Conservation (phyloP, 2,329 filamentous ascomycete species). For the Chrysosphaeria jannelii region DNA sequence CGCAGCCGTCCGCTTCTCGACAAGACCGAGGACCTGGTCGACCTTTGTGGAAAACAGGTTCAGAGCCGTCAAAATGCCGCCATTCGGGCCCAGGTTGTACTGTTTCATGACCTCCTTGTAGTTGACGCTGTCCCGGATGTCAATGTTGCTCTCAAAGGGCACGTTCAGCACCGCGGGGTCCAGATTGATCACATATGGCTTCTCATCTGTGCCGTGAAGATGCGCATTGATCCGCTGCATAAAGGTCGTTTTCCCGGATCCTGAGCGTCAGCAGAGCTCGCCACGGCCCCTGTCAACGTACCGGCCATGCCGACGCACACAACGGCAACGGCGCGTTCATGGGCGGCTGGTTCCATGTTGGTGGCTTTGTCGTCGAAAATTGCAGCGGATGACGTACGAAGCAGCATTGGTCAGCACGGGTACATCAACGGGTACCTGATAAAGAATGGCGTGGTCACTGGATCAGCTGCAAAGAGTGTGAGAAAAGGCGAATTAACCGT, state of each 20-base stretch:
- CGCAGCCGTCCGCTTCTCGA: conserved; percentile 58
- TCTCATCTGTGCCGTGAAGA: conserved; percentile 48
- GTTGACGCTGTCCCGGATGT: conserved; percentile 95
- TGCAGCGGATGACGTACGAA: no score
- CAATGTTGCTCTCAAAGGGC: conserved; percentile 91
- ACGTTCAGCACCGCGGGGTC: conserved; percentile 83
- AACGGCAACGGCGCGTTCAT: conserved; percentile 34
- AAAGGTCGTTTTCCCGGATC: conserved; percentile 97
- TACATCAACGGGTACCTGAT: no score
- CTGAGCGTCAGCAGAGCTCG: conserved; percentile 11
- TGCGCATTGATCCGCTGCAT: conserved; percentile 96
- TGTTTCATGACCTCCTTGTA: conserved; percentile 99
- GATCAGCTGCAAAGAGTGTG: no score
- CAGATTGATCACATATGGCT: conserved; percentile 89
- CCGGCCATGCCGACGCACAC: conserved; percentile 96
- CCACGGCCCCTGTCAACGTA: no score
- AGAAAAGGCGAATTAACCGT: no score
- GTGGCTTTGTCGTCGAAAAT: no score
- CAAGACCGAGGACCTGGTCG: conserved; percentile 65
- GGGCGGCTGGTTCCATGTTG: no score
- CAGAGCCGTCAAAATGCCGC: conserved; percentile 78
- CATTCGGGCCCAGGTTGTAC: conserved; percentile 91
- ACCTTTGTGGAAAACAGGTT: conserved; percentile 97
- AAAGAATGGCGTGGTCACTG: no score
- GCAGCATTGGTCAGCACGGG: no score